Base-by-base conservation (phyloP, 163 green algal genomes). In the Scenedesmus sp. region DNA sequence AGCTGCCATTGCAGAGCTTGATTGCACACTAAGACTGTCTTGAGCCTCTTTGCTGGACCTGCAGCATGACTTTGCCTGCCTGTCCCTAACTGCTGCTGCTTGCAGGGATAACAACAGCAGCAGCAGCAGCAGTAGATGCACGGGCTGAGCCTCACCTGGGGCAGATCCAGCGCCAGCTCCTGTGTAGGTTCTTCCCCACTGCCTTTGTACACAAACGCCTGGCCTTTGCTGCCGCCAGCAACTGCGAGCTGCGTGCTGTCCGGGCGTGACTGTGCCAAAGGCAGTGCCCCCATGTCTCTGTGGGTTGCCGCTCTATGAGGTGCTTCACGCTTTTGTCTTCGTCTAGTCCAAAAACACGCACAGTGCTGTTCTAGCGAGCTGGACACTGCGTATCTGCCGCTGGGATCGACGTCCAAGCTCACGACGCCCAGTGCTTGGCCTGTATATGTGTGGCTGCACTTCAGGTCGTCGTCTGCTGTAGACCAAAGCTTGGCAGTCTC, bases 401-500 rank as follows among this genome's bases (percentile, higher is more conserved):
- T 95, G 72, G 87, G 37, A 81, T 99, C 95, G 2, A 98, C 93
- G 0, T 92, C 94, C n/a, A 99, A 92, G 26, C 93, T 97, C 42
- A 99, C 93, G 20, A 98, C 97, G 26, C 98, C 98, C 37, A 99
- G 92, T 7, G 95, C 95, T 79, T 98, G 95, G 15, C 96, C 97
- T 20, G 95, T 90, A 53, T 95, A 96, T 18, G 95, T 97, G 78
- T 99, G 96, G 61, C 7, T 49, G 53, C 76, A 68, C 76, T 95
- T 85, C 26, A 98, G 73, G 3, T 76, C 82, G n/a, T 94, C 88
- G n/a, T 86, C 90, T 46, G 81, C 88, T 13, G 93, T 93, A 6
- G 94, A 86, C 97, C 97, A 99, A 3, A 97, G 84, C 83, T 98
- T 98, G 1, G 99, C 98, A 30, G 76, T 96, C 90, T 99, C 98